A percentile compares a stretch with the other conserved stretches of the same genome.
These are phyloP conservation scores for Poa pratensis DNA, from an alignment of 176 grass and related monocot genomes.

Conservation along the genomic window DNA sequence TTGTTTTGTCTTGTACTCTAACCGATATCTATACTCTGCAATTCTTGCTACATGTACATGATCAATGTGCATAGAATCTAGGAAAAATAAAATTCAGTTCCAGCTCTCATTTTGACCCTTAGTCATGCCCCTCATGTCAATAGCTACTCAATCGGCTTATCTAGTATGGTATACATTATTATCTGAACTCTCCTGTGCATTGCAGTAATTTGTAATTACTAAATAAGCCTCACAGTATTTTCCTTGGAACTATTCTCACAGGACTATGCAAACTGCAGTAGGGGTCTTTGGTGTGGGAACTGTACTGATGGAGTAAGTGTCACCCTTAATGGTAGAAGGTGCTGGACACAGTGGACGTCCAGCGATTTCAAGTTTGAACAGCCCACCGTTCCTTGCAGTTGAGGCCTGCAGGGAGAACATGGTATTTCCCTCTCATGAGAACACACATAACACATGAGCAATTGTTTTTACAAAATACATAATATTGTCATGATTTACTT, in stretches of 20 bases:
- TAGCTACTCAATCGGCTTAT: not conserved
- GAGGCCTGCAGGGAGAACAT: constrained; percentile 80
- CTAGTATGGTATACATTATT: constrained; percentile 6
- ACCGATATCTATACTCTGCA: not conserved
- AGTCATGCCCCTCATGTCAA: not conserved
- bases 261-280: constrained; percentile 95
- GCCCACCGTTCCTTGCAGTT: constrained; percentile 76
- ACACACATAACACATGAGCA: not conserved
- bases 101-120: not conserved
- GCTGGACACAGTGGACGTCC: constrained; percentile 54
- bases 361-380: constrained; percentile 70
- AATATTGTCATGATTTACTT: not conserved
- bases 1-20: not conserved
- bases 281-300: constrained; percentile 89
- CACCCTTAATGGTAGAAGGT: constrained; percentile 76
- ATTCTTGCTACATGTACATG: not conserved
- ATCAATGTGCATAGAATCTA: not conserved
- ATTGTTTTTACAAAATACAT: not conserved
- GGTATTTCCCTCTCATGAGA: constrained; percentile 51
- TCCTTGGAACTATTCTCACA: constrained; percentile 36
- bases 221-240: constrained; percentile 29
- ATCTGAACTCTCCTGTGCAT: not conserved
- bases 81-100: not conserved
- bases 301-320: constrained; percentile 43
- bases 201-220: not conserved